Conservation (phyloP, 1,139 yeast genomes). For the Magnusiomyces starmeri region DNA sequence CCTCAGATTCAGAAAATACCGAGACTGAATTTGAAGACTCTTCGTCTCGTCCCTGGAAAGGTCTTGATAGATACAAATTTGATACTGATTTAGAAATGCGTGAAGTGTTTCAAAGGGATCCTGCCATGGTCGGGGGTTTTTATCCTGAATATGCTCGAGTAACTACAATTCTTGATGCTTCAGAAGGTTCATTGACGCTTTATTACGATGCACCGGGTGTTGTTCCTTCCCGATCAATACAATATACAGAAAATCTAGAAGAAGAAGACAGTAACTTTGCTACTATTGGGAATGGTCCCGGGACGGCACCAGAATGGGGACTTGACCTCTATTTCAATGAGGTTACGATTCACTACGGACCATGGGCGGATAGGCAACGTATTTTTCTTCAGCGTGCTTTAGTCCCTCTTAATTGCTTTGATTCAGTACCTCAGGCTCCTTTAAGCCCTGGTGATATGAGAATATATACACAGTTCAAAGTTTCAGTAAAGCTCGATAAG, state of each 20-base stretch:
- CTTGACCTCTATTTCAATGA: constrained; percentile 51
- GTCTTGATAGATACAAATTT: constrained; percentile 37
- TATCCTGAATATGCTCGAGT: constrained; percentile 68
- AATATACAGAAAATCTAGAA: constrained; percentile 11
- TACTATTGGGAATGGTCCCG: constrained; percentile 49
- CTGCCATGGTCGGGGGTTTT: not conserved
- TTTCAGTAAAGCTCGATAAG: constrained; percentile 47
- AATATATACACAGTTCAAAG: constrained; percentile 47
- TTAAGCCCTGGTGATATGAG: constrained; percentile 47
- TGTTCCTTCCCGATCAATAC: constrained; percentile 36
- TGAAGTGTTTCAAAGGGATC: not conserved
- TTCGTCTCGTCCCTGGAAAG: constrained; percentile 28
- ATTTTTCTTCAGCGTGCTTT: constrained; percentile 56
- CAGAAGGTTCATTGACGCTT: constrained; percentile 46
- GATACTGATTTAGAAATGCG: constrained; percentile 9
- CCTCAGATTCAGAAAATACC: not conserved
- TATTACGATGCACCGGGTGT: constrained; percentile 67
- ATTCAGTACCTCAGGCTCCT: constrained; percentile 42
- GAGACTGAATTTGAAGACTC: constrained; percentile 7
- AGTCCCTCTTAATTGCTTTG: constrained; percentile 61
- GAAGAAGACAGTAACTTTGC: constrained; percentile 33
- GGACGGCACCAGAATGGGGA: constrained; percentile 58
- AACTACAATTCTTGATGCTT: constrained; percentile 65
- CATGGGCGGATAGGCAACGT: constrained; percentile 91
- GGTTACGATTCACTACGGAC: constrained; percentile 78